Evolutionary conservation across 1,139 yeast species (phyloP), one percentile per base, ranked within the genome.

Genomic region (Sugiyamaella novakii): DNA sequence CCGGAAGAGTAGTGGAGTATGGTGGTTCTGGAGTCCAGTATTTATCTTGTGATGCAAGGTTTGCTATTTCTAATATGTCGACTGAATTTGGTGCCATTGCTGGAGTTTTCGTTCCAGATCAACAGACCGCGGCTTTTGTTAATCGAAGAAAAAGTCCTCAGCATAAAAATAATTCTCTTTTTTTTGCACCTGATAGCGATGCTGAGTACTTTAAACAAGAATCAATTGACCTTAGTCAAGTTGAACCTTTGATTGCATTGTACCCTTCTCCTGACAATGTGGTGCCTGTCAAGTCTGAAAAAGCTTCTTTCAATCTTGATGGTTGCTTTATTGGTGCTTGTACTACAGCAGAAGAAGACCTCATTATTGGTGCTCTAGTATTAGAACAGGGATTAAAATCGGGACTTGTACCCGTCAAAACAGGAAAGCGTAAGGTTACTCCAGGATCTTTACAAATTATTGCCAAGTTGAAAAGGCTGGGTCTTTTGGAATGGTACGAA

Each of bases 291-390:
- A 18, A 15, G 10, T 19, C 40, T 11, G 41, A 40, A 14, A 19
- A 29, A 25, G 39, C 22, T 17, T 46, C 33, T 14, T 36, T 49
- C 41, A 25, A 44, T n/a, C 44, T 50, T 10, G 54, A 49, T 25
- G 54, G 54, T 6, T 42, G 44, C 18, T 50, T 50, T 40, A 50
- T 50, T 36, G 54, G 54, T 21, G 54, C 54, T n/a, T 50, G 54
- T 18, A 50, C 54, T 10, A 50, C 54, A 1, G 44, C 54, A 19
- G 54, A 50, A 21, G 54, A 50, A 31, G 54, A 50, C 33, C 49
- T 50, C 10, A 50, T 50, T 12, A 39, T 50, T 14, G 54, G 45
- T 10, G 54, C 54, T 1, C 30, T 50, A 17, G 47, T 50, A 10
- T 43, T 50, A 6, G 40, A 46, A 28, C 46, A 40, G 7, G 51